Evolutionary conservation across 2,329 filamentous ascomycete species (phyloP).

Genomic region (Epichloe sylvatica): DNA sequence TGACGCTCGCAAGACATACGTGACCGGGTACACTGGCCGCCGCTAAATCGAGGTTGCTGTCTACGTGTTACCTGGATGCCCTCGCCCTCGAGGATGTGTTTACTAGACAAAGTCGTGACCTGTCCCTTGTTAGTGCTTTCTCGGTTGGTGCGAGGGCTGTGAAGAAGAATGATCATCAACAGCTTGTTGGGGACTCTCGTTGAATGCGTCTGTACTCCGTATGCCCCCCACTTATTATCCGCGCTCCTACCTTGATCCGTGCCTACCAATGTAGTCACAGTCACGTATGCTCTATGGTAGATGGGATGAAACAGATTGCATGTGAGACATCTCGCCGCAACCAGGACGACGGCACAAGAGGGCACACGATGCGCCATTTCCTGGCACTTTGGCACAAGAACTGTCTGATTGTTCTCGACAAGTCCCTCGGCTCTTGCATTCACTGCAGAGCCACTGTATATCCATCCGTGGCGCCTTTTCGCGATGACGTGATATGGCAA

Average conservation of each 20-base stretch:
- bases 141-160: no score
- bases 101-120: no score
- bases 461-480: background rate
- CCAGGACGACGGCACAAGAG: background rate
- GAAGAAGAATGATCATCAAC: no score
- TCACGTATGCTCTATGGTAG: no score
- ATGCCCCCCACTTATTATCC: no score
- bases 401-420: background rate
- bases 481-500: conserved; percentile 3
- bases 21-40: background rate
- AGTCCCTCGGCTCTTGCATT: background rate
- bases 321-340: background rate
- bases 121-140: no score
- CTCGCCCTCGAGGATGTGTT: no score
- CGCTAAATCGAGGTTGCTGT: background rate
- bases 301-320: no score
- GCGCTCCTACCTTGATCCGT: no score
- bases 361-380: background rate
- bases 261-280: no score
- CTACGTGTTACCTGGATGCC: background rate
- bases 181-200: no score
- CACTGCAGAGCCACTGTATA: background rate
- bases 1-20: background rate
- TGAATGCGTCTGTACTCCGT: no score
- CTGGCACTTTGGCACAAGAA: background rate